A percentile compares a stretch with the other conserved stretches of the same genome.
phyloP scores from a whole-genome alignment of 768 basidiomycete species.

The Xerocomus potaroensis region DNA sequence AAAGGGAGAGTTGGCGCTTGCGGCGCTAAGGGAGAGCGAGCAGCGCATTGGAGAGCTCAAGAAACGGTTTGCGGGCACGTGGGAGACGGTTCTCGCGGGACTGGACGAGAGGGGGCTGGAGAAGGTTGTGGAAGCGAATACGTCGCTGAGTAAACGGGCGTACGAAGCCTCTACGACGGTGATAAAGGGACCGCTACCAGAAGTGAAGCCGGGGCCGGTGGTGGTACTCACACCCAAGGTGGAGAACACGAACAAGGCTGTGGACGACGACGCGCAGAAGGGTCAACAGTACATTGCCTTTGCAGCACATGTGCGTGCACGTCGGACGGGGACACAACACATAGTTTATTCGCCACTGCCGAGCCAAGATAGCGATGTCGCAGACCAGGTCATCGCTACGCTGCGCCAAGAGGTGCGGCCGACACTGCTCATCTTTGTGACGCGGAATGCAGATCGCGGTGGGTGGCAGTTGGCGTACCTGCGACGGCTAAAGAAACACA shows the following conservation, averaged over 20 bases:
- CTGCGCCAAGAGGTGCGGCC: background rate
- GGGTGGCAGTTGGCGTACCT: slow-evolving; percentile 50
- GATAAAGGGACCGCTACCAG: slow-evolving; percentile 36
- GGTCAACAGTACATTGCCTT: slow-evolving; percentile 50
- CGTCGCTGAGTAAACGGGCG: slow-evolving; percentile 39
- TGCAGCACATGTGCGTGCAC: slow-evolving; percentile 35
- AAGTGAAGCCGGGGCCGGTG: slow-evolving; percentile 33
- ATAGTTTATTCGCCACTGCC: slow-evolving; percentile 39
- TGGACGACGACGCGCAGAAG: slow-evolving; percentile 1
- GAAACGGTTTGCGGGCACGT: slow-evolving; percentile 42
- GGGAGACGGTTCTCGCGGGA: slow-evolving; percentile 36
- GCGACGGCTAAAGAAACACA: slow-evolving; percentile 21
- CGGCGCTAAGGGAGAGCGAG: slow-evolving; percentile 40
- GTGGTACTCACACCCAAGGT: slow-evolving; percentile 49
- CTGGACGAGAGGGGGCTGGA: slow-evolving; percentile 24
- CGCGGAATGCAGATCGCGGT: slow-evolving; percentile 51
- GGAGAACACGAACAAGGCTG: no score
- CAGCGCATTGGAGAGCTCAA: slow-evolving; percentile 49
- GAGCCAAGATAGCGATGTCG: background rate
- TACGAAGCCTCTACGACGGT: slow-evolving; percentile 48
- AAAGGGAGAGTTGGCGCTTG: slow-evolving; percentile 38
- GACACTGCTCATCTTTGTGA: slow-evolving; percentile 44
- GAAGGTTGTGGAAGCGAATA: slow-evolving; percentile 37
- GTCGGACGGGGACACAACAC: slow-evolving; percentile 35
- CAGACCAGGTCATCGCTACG: background rate